phyloP scores from a whole-genome alignment of 2,329 filamentous ascomycete genomes.

The Claviceps sp. region DNA sequence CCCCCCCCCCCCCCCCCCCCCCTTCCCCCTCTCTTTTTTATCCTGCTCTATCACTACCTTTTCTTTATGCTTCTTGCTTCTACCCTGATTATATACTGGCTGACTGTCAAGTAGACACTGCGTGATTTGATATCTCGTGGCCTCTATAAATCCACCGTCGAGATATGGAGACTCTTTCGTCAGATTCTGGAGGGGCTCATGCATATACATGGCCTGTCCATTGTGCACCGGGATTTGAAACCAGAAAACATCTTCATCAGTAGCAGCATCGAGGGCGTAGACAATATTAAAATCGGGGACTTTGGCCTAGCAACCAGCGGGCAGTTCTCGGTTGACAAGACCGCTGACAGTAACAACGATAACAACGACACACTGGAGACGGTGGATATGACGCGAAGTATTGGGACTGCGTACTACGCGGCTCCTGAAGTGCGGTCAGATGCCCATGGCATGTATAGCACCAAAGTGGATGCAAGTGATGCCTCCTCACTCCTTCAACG shows the following conservation, averaged over 20 bases:
- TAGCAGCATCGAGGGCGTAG: conserved; percentile 53
- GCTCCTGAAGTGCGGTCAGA: conserved; percentile 79
- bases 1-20: no score
- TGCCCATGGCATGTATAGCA: conserved; percentile 65
- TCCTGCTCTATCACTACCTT: background rate
- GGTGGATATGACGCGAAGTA: conserved; percentile 55
- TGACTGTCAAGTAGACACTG: conserved; percentile 44
- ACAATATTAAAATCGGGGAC: conserved; percentile 91
- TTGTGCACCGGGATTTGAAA: conserved; percentile 92
- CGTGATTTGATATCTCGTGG: conserved; percentile 73
- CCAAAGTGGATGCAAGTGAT: conserved; percentile 70
- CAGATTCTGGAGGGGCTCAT: conserved; percentile 82
- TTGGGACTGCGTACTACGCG: conserved; percentile 77
- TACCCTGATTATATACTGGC: background rate
- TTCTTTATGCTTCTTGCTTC: background rate
- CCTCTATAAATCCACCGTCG: conserved; percentile 58
- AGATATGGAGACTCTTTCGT: conserved; percentile 81
- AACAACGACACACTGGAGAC: conserved; percentile 23
- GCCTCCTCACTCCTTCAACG: background rate
- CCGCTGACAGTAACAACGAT: conserved; percentile 12
- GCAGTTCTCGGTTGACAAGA: conserved; percentile 53
- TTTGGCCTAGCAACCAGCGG: conserved; percentile 90
- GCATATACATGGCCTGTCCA: conserved; percentile 80
- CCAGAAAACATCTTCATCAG: conserved; percentile 93
- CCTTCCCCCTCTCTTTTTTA: background rate